A percentile compares a stretch with the other conserved stretches of the same genome.
These are phyloP conservation scores for Plectosphaerella sp. DNA, from an alignment of 2,329 filamentous ascomycete species.

Conservation along the genomic window DNA sequence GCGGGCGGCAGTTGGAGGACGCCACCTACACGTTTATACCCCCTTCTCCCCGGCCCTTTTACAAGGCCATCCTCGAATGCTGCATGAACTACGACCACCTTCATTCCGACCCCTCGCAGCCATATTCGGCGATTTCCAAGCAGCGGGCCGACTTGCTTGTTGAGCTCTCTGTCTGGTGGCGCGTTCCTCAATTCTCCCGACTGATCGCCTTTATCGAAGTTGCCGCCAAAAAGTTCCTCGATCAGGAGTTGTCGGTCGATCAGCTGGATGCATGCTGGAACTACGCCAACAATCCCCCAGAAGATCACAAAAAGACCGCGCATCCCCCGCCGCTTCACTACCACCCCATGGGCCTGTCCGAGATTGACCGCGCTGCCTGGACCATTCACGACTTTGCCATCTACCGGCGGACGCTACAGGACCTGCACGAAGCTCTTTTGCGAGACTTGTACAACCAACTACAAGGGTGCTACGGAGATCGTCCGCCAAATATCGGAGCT, in stretches of 20 bases:
- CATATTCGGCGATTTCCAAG: constrained; percentile 60
- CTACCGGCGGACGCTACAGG: constrained; percentile 71
- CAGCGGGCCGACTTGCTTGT: constrained; percentile 78
- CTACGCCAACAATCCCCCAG: constrained; percentile 68
- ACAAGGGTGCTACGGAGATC: constrained; percentile 84
- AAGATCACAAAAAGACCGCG: constrained; percentile 55
- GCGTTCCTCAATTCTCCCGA: constrained; percentile 77
- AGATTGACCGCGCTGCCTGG: constrained; percentile 60
- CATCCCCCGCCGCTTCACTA: constrained; percentile 46
- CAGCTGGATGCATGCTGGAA: constrained; percentile 82
- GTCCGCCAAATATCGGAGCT: constrained; percentile 74
- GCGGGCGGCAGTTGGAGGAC: constrained; percentile 53
- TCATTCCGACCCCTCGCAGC: constrained; percentile 46
- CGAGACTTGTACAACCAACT: constrained; percentile 86
- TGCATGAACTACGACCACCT: constrained; percentile 64
- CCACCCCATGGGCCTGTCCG: constrained; percentile 45
- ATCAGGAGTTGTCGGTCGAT: constrained; percentile 75
- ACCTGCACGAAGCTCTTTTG: constrained; percentile 75
- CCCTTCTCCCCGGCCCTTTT: constrained; percentile 74
- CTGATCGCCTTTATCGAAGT: constrained; percentile 81
- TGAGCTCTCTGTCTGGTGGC: constrained; percentile 84
- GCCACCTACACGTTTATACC: constrained; percentile 86
- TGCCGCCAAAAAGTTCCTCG: constrained; percentile 76
- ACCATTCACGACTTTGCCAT: constrained; percentile 62
- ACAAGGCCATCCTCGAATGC: constrained; percentile 76